Evolutionary conservation across 2,329 filamentous ascomycete species (phyloP).

Genomic region (Coccinonectria pachysandricola): DNA sequence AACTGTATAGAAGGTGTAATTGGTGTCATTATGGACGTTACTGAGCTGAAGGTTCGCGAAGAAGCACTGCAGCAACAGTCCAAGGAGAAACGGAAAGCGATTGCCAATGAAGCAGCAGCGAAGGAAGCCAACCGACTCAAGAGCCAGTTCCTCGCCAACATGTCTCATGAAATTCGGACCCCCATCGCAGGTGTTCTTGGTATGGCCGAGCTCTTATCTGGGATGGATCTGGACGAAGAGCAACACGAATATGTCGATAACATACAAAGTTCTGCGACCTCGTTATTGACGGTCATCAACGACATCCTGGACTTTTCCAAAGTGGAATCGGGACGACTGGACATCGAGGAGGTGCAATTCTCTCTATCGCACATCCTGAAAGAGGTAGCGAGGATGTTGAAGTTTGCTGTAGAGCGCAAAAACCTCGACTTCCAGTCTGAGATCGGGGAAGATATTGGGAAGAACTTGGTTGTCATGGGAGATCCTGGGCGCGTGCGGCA

Average conservation of each 20-base stretch:
- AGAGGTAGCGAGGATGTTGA: constrained; percentile 79
- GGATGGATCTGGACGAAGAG: constrained; percentile 58
- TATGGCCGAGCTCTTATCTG: constrained; percentile 65
- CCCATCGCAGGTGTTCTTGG: constrained; percentile 74
- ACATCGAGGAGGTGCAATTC: constrained; percentile 74
- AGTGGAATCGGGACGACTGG: constrained; percentile 65
- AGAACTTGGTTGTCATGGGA: constrained; percentile 70
- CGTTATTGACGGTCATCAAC: constrained; percentile 77
- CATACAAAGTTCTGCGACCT: constrained; percentile 70
- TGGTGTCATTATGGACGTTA: constrained; percentile 71
- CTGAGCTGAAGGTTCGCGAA: constrained; percentile 57
- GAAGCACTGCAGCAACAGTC: constrained; percentile 52
- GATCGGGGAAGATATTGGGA: constrained; percentile 50
- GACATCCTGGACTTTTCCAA: constrained; percentile 88
- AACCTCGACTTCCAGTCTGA: constrained; percentile 62
- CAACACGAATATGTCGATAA: constrained; percentile 68
- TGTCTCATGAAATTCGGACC: constrained; percentile 71
- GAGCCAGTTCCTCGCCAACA: constrained; percentile 69
- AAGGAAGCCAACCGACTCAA: constrained; percentile 75
- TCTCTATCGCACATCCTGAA: constrained; percentile 62
- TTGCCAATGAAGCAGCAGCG: constrained; percentile 67
- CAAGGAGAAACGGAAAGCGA: constrained; percentile 57
- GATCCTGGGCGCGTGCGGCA: constrained; percentile 78
- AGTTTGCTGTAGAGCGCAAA: constrained; percentile 73
- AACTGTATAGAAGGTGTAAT: constrained; percentile 59